phyloP scores from a whole-genome alignment of 805 yeast genomes.

The Brettanomyces bruxellensis region DNA sequence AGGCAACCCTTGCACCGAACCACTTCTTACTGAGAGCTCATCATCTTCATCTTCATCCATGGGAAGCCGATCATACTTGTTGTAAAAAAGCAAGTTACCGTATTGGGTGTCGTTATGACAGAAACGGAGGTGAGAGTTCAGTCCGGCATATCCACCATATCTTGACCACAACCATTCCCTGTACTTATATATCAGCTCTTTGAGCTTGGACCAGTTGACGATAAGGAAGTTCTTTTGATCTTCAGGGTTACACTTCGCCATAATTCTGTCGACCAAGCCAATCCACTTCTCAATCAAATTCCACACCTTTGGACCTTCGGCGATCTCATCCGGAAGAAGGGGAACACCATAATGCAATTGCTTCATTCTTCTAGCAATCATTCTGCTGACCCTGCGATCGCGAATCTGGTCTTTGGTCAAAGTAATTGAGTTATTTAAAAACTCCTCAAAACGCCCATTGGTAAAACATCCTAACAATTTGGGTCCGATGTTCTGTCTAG shows the following conservation, averaged over 20 bases:
- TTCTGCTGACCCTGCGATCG: constrained; percentile 64
- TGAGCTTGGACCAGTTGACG: constrained; percentile 42
- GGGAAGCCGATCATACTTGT: constrained; percentile 19
- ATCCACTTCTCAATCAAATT: constrained; percentile 65
- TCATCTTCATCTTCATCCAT: constrained; percentile 21
- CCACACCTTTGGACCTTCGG: constrained; percentile 64
- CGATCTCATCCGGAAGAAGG: constrained; percentile 46
- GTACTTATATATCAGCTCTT: constrained; percentile 40
- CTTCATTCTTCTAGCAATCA: constrained; percentile 93
- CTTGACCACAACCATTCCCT: constrained; percentile 49
- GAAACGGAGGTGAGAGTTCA: constrained; percentile 53
- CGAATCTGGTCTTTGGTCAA: constrained; percentile 66
- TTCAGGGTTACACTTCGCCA: constrained; percentile 21
- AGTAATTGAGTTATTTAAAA: constrained; percentile 72
- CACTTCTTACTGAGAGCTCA: constrained; percentile 7
- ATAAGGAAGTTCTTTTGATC: constrained; percentile 33
- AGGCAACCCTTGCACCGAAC: neutral
- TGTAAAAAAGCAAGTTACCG: constrained; percentile 71
- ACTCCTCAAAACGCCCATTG: constrained; percentile 94
- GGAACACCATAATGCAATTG: constrained; percentile 80
- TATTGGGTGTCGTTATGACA: constrained; percentile 97
- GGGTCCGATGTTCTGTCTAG: constrained; percentile 80
- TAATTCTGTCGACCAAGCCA: constrained; percentile 31
- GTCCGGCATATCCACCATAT: constrained; percentile 32
- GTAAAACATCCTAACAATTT: constrained; percentile 77